Base-by-base conservation (phyloP, 2,329 filamentous ascomycete species). In the Venturia asperata region DNA sequence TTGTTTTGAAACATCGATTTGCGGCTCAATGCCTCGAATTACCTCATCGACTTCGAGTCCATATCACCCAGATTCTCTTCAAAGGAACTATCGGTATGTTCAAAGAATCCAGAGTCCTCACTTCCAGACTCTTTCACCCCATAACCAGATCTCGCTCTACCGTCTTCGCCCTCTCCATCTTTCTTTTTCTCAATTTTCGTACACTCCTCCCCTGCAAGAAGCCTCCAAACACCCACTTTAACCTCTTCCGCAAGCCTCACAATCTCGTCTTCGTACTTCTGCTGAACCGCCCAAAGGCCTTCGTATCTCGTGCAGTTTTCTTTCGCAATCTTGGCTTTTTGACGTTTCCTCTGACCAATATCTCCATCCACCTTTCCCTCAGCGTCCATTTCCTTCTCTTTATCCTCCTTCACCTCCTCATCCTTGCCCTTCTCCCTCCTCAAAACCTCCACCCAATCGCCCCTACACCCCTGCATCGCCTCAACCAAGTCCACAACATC, bases 191-290 rank as follows among this genome's bases (percentile, higher is more conserved):
- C 47, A 15, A 27, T 7, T 15, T 9, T 21, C 19, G n/a, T n/a
- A 7, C 5, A 5, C n/a, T 47, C 45, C 19, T 47, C 45, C 19
- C 45, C n/a, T 3, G 45, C n/a, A 11, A 47, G 45, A 5, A 47
- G 45, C 45, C 45, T 1, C n/a, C 19, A 47, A 11, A 47, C 9
- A 24, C n/a, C 45, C 5, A 2, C n/a, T 11, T 47, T 47, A 24
- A n/a, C 19, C n/a, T 47, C 45, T n/a, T 21, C 45, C n/a, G 45
- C 45, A 47, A 47, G 45, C 45, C n/a, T 47, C n/a, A 47, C n/a
- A 9, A 47, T 47, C 19, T 47, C 45, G 11, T 21, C 45, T 9
- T 21, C 45, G 24, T 21, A 47, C 19, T 47, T 47, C 45, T 21
- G 6, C 45, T 47, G 45, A 10, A 5, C 10, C 45, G n/a, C 45